Evolutionary conservation across 768 basidiomycete species (phyloP).

Genomic region (Boletus rubropictus): DNA sequence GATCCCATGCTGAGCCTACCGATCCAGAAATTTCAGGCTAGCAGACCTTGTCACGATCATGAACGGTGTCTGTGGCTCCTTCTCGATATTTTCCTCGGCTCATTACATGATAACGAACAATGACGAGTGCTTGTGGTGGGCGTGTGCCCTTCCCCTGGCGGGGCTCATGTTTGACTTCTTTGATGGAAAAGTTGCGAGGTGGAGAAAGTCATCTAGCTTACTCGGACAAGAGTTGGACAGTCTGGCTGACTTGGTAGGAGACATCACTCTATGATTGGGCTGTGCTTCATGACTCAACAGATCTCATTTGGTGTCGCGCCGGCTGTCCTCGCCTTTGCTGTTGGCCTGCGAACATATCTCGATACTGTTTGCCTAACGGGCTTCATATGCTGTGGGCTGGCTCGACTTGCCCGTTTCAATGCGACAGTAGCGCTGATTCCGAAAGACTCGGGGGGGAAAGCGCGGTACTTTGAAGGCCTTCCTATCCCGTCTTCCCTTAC

Average conservation of each 20-base stretch:
- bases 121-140: conserved; percentile 75
- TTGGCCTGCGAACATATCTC: conserved; percentile 87
- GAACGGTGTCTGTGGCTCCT: conserved; percentile 97
- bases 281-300: conserved; percentile 35
- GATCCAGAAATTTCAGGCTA: conserved; percentile 85
- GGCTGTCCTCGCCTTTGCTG: conserved; percentile 82
- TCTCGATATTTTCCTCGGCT: conserved; percentile 91
- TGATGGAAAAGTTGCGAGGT: conserved; percentile 96
- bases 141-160: conserved; percentile 82
- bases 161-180: conserved; percentile 97
- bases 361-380: conserved; percentile 82
- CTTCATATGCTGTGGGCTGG: conserved; percentile 95
- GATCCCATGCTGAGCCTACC: conserved; percentile 16
- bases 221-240: conserved; percentile 97
- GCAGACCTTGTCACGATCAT: conserved; percentile 98
- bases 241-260: conserved; percentile 80
- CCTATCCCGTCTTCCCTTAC: conserved; percentile 89
- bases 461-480: conserved; percentile 94
- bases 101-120: conserved; percentile 81
- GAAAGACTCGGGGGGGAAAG: conserved; percentile 80
- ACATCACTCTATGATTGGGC: conserved; percentile 2
- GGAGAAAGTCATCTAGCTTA: conserved; percentile 93
- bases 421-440: conserved; percentile 94
- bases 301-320: conserved; percentile 98
- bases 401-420: conserved; percentile 96